Base-by-base conservation (phyloP, 106 monocot genomes). In the Dendrobium catenatum region DNA sequence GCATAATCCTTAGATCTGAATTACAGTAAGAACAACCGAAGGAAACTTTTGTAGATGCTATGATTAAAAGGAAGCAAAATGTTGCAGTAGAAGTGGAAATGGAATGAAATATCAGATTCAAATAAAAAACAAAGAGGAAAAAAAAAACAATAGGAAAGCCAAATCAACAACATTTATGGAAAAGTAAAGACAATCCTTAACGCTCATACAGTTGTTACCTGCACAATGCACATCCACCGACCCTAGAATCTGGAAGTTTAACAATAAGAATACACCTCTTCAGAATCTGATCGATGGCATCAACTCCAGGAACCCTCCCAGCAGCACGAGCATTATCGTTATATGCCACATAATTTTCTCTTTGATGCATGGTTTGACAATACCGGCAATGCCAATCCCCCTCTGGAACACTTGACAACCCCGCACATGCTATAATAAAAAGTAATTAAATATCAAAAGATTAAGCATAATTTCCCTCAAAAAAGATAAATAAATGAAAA, bases 271-370 rank as follows among this genome's bases (percentile, higher is more conserved):
- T 92, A 68, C 92, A 89, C 72, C 91, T 72, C 41, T 85, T 80
- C 79, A 92, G 80, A 42, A 96, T 96, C 79, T 94, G 80, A 64
- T 96, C 89, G 66, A 96, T 88, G 22, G 94, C 89, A 85, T 96
- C 96, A 56, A 90, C 89, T 72, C 96, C 94, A 17, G 86, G 85
- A 86, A 96, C 85, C 80, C 96, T 94, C 55, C 96, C 96, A 82
- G 91, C 93, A 80, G 94, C 93, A 82, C 90, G 88, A 17, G 96
- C 96, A 92, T 96, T 96, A 72, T 88, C 81, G 79, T 88, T 91
- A 83, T 79, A 46, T 9, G 80, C 75, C 16, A 88, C 49, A 83
- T 58, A 74, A 16, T 72, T 86, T 79, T 88, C 86, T 67, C 85
- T 86, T 40, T 85, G 83, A 79, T 91, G 88, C 42, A 86, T 82